A percentile compares a stretch with the other conserved stretches of the same genome.
phyloP scores from a whole-genome alignment of 2,329 filamentous ascomycete species.

The Pseudogymnoascus sp. region DNA sequence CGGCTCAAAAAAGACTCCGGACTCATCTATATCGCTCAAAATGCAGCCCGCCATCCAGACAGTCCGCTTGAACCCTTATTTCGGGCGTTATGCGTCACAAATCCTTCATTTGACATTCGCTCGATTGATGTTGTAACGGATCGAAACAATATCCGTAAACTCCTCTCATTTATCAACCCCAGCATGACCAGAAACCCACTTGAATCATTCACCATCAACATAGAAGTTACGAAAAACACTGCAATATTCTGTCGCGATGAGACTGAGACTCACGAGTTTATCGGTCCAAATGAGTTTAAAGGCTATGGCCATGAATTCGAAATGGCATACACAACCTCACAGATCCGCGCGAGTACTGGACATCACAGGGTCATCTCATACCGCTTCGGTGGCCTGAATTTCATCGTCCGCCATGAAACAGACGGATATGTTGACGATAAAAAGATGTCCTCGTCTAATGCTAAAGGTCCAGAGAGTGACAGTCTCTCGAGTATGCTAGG shows the following conservation, averaged over 20 bases:
- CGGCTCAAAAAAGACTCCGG: slow-evolving; percentile 33
- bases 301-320: slow-evolving; percentile 40
- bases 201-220: slow-evolving; percentile 34
- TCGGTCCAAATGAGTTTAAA: slow-evolving; percentile 31
- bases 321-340: slow-evolving; percentile 33
- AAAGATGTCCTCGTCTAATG: neutral
- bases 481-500: slow-evolving; percentile 22
- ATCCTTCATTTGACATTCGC: slow-evolving; percentile 27
- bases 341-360: slow-evolving; percentile 33
- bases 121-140: slow-evolving; percentile 31
- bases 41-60: slow-evolving; percentile 36
- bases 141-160: slow-evolving; percentile 41
- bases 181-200: slow-evolving; percentile 18
- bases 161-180: slow-evolving; percentile 36
- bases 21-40: slow-evolving; percentile 36
- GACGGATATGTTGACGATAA: slow-evolving; percentile 32
- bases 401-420: slow-evolving; percentile 37
- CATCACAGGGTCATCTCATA: slow-evolving; percentile 41
- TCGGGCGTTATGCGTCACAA: slow-evolving; percentile 32
- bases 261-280: slow-evolving; percentile 22
- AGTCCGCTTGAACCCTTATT: slow-evolving; percentile 41
- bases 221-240: slow-evolving; percentile 34
- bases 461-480: slow-evolving; percentile 13
- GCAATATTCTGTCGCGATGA: slow-evolving; percentile 33
- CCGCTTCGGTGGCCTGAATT: slow-evolving; percentile 32